These are phyloP conservation scores for Claviceps maximensis DNA, from an alignment of 2,329 filamentous ascomycete genomes.

Conservation along the genomic window DNA sequence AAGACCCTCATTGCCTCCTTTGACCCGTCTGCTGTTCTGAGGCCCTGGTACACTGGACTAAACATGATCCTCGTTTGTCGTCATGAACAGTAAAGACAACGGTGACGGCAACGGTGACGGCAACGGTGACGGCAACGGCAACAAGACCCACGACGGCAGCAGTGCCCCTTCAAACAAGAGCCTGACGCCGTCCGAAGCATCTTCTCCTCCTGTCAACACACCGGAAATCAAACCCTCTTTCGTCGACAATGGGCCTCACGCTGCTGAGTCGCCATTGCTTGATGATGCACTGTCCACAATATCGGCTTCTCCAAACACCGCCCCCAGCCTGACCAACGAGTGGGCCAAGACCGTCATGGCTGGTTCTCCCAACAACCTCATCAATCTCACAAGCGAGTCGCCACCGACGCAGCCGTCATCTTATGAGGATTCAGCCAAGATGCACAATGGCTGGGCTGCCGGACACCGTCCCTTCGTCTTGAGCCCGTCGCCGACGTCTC, in stretches of 20 bases:
- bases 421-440: conserved; percentile 32
- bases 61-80: conserved; percentile 11
- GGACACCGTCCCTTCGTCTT: conserved; percentile 32
- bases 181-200: conserved; percentile 27
- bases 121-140: conserved; percentile 8
- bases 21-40: conserved; percentile 13
- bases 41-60: conserved; percentile 8
- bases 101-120: conserved; percentile 12
- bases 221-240: conserved; percentile 31
- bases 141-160: conserved; percentile 18
- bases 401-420: conserved; percentile 40
- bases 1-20: conserved; percentile 5
- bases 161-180: conserved; percentile 21
- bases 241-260: conserved; percentile 29
- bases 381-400: conserved; percentile 37
- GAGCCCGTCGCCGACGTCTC: conserved; percentile 30
- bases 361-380: conserved; percentile 40
- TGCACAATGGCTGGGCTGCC: conserved; percentile 31
- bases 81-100: conserved; percentile 10
- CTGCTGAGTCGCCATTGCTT: conserved; percentile 30
- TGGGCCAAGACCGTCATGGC: conserved; percentile 30
- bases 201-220: conserved; percentile 30
- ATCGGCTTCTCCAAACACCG: conserved; percentile 35
- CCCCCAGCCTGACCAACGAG: conserved; percentile 32
- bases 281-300: conserved; percentile 35